phyloP scores from a whole-genome alignment of 2,329 filamentous ascomycete genomes.

The Colletotrichum liriopes region DNA sequence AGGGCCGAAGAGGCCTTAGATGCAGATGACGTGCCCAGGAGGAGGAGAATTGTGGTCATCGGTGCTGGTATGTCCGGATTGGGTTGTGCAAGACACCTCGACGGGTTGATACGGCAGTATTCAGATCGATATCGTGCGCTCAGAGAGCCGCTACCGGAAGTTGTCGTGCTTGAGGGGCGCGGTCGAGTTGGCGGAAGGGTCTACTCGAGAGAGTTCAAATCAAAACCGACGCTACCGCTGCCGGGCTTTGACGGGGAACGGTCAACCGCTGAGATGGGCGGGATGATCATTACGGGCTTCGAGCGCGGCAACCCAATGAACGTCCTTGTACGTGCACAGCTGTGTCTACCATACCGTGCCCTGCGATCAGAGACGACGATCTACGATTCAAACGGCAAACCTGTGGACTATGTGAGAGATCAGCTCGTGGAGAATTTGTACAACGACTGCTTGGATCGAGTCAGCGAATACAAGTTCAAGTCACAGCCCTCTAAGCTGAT shows the following conservation, averaged over 20 bases:
- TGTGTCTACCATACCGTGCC: slow-evolving; percentile 88
- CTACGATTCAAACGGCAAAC: slow-evolving; percentile 85
- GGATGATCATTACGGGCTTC: slow-evolving; percentile 98
- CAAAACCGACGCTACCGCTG: slow-evolving; percentile 68
- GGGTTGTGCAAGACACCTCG: slow-evolving; percentile 91
- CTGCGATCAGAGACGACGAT: slow-evolving; percentile 87
- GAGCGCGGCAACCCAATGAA: slow-evolving; percentile 96
- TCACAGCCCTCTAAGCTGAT: slow-evolving; percentile 78
- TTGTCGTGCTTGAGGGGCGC: slow-evolving; percentile 89
- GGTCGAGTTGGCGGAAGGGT: slow-evolving; percentile 91
- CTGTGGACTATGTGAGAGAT: slow-evolving; percentile 86
- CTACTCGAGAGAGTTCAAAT: slow-evolving; percentile 83
- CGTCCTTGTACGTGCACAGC: slow-evolving; percentile 89
- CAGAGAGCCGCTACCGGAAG: slow-evolving; percentile 79
- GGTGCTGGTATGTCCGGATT: slow-evolving; percentile 96
- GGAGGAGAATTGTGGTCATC: slow-evolving; percentile 84
- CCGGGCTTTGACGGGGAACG: slow-evolving; percentile 70
- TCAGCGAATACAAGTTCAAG: slow-evolving; percentile 91
- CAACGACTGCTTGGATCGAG: slow-evolving; percentile 93
- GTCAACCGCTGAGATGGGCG: slow-evolving; percentile 95
- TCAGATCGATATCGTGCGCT: slow-evolving; percentile 75
- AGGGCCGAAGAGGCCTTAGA: slow-evolving; percentile 57
- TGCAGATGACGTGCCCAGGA: slow-evolving; percentile 52
- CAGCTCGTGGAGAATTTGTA: slow-evolving; percentile 91
- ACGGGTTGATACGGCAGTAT: slow-evolving; percentile 88